Evolutionary conservation across 1,284 basidiomycete species (phyloP), one percentile per base, ranked within the genome.

Genomic region (Ceratobasidium sp.): DNA sequence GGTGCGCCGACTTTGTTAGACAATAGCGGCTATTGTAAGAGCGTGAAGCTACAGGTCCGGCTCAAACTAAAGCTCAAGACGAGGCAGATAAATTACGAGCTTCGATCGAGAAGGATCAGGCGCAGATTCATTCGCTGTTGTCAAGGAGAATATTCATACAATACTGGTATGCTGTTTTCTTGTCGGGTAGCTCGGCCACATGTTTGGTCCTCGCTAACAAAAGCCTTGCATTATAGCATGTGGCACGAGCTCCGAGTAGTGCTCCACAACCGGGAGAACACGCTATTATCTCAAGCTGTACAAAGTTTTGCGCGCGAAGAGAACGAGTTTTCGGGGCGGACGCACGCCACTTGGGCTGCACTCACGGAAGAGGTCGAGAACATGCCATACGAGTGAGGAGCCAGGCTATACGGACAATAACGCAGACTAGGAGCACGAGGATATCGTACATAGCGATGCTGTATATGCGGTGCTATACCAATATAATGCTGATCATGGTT

Each of bases 201-300:
- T 28, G 3, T 18, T 6, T 36, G 8, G 14, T 59, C 16, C 34
- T 61, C 21, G 16, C 14, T 76, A 32, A 72, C 48, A 23, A 28
- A 57, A 52, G 36, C 18, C 23, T 52, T 2, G 53, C 21, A 57
- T n/a, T 52, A 65, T 72, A 93, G 94, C 76, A 87, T 96, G 86
- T 97, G 94, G 94, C 92, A 96, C 77, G 94, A 97, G 80, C 84
- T 96, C 16, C 88, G 92, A 14, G 91, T 95, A 1, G 89, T 96
- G 32, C 82, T 95, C 61, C 94, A 96, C 80, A 94, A 95, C 77
- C 84, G 92, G 50, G 94, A 96, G 81, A 93, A 94, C 75, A 85
- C 91, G 0, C 84, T 95, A 39, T 80, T 94, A n/a, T 91, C 91
- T 0, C 84, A 90, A 71, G 83, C 90, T 0, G 88, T 90, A 74